These are phyloP conservation scores for Piromyces finnis DNA, from an alignment of 192 early-diverging fungal species.

Conservation along the genomic window DNA sequence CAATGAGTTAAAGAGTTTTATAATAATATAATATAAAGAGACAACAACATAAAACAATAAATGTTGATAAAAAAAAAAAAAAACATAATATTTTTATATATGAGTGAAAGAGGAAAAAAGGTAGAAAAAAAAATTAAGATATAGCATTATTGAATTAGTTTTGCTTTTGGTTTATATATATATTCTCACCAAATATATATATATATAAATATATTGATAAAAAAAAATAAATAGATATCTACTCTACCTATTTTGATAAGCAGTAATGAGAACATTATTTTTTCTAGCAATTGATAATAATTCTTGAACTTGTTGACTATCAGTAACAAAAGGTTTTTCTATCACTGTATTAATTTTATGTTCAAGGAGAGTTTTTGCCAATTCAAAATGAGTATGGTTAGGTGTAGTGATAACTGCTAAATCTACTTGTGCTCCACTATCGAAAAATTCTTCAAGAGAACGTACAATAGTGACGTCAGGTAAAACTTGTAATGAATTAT, in stretches of 20 bases:
- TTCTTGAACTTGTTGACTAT: constrained; percentile 31
- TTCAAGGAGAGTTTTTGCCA: constrained; percentile 30
- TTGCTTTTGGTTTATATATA: no score
- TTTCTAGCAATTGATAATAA: constrained; percentile 35
- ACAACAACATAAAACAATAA: no score
- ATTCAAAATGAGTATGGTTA: constrained; percentile 40
- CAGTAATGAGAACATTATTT: constrained; percentile 34
- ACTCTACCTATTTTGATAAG: constrained; percentile 51
- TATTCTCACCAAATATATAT: no score
- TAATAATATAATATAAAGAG: no score
- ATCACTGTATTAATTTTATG: constrained; percentile 55
- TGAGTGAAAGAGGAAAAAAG: no score
- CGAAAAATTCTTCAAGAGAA: constrained; percentile 32
- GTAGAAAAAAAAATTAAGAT: no score
- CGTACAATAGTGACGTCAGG: constrained; percentile 23
- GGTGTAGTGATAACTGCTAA: constrained; percentile 60
- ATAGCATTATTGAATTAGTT: no score
- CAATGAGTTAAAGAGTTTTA: no score
- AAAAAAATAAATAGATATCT: no score
- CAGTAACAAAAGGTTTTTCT: constrained; percentile 61
- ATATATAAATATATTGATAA: no score
- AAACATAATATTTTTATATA: no score
- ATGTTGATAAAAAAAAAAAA: no score
- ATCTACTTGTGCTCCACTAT: constrained; percentile 21
- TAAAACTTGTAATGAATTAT: constrained; percentile 17